Evolutionary conservation across 106 monocot genomes (phyloP), one percentile per base, ranked within the genome.

Genomic region (Narthecium ossifragum): DNA sequence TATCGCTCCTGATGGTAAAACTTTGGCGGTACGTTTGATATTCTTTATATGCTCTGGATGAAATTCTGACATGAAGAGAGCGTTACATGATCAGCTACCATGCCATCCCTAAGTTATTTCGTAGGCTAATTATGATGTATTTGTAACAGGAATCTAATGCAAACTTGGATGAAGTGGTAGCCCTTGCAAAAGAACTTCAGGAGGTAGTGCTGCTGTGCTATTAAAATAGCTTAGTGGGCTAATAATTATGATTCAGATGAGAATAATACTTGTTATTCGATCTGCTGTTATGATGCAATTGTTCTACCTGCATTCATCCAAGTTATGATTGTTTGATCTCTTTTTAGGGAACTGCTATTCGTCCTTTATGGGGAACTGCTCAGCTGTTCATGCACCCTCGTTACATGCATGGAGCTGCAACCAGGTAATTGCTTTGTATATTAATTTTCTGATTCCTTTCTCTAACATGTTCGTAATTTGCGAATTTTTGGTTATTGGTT

Each of bases 371-470:
- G 96, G 96, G 96, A n/a, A 98, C 96, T 8, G 87, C 96, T 38
- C 96, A 98, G 34, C 60, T 98, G 8, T 98, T 98, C 67, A 53
- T 87, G 75, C 96, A 98, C 68, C 90, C 96, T 10, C 90, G 86
- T n/a, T 98, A 98, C 64, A 84, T 98, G 90, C 96, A 98, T 65
- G 96, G 96, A 55, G 96, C 81, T 77, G 96, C 87, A n/a, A 98
- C 90, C 28, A 98, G 96, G 96, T 87, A 15, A 25, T 59, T 37
- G 63, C 25, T 9, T 50, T 32, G 18, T 14, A 11, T n/a, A 31
- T 17, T 30, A 39, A 31, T 46, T 14, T 9, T 12, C 27, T n/a
- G 11, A 36, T 28, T 4, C 3, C 22, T 53, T 23, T 17, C 31
- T 31, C 14, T 45, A 20, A 6, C 4, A 8, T 6, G 30, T 55